Conservation (phyloP, 192 early-diverging fungal genomes). For the Ramicandelaber brevisporus region DNA sequence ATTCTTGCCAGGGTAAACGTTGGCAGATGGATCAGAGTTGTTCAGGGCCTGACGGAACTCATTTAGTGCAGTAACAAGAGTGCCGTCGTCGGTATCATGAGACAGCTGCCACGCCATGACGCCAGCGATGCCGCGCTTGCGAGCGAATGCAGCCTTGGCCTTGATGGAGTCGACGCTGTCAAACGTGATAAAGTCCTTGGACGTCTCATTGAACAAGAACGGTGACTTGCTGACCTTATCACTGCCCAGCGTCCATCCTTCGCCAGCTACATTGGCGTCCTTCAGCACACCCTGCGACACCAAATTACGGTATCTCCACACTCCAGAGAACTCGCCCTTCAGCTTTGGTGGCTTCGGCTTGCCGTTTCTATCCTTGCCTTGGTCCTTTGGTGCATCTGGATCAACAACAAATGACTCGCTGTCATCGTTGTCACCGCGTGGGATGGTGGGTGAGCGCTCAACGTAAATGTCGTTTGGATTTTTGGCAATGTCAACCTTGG, state of each 20-base stretch:
- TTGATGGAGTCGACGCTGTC: conserved; percentile 23
- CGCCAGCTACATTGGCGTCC: conserved; percentile 13
- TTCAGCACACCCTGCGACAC: conserved; percentile 22
- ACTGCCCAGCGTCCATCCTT: conserved; percentile 30
- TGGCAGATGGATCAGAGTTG: too few species aligned
- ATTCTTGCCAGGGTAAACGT: too few species aligned
- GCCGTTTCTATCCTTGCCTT: too few species aligned
- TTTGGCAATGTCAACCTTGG: conserved; percentile 19
- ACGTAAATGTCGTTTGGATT: conserved; percentile 17
- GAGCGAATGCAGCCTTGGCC: conserved; percentile 18
- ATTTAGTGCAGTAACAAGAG: too few species aligned
- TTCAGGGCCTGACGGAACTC: too few species aligned
- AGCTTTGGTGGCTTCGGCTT: too few species aligned
- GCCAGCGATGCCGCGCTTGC: conserved; percentile 21
- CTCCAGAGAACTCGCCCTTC: conserved; percentile 20
- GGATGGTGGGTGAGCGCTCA: conserved; percentile 7
- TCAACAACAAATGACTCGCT: too few species aligned
- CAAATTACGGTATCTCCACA: conserved; percentile 39
- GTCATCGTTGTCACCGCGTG: conserved; percentile 23
- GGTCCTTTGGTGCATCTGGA: conserved; percentile 11
- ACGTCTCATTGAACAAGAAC: conserved; percentile 38
- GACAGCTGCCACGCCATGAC: conserved; percentile 45
- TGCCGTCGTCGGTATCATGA: conserved; percentile 30
- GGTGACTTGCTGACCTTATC: conserved; percentile 32
- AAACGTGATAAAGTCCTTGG: conserved; percentile 36